These are phyloP conservation scores for Fusarium euwallaceae DNA, from an alignment of 2,329 filamentous ascomycete species.

Conservation along the genomic window DNA sequence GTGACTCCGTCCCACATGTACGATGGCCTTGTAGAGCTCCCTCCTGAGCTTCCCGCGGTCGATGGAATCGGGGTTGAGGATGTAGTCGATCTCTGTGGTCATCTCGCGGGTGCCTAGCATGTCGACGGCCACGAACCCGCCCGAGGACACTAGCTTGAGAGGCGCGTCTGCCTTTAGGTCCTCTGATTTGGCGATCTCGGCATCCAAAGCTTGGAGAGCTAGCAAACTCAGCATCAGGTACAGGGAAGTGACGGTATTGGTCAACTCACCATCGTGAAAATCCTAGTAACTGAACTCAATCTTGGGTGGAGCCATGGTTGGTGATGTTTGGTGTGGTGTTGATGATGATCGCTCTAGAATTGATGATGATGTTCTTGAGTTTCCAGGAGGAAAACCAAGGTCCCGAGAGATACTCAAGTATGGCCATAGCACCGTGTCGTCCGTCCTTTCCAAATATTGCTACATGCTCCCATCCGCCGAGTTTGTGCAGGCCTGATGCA, in stretches of 20 bases:
- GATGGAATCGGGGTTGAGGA: not conserved
- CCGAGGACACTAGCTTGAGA: not conserved
- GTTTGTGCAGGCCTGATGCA: not conserved
- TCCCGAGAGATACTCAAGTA: not conserved
- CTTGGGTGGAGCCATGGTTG: not conserved
- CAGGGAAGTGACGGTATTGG: not conserved
- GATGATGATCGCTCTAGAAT: not conserved
- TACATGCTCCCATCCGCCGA: not conserved
- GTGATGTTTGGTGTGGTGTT: not conserved
- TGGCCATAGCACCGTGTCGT: accelerated
- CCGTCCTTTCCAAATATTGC: not conserved
- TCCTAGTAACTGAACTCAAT: not conserved
- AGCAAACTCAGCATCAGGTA: not conserved
- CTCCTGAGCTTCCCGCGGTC: not conserved
- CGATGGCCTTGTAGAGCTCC: not conserved
- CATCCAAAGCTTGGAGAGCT: not conserved
- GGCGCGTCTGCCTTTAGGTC: not conserved
- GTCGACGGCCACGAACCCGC: not conserved
- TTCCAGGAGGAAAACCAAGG: not conserved
- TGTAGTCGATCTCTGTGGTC: not conserved
- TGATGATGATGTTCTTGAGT: not conserved
- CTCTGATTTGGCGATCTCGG: not conserved
- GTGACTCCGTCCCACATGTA: not conserved
- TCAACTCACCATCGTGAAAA: not conserved
- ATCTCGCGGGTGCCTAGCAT: not conserved